Percentiles rank a stretch among this genome's conserved stretches.
Evolutionary conservation across 208 protist species (phyloP).

Genomic region (Lotmaria passim): DNA sequence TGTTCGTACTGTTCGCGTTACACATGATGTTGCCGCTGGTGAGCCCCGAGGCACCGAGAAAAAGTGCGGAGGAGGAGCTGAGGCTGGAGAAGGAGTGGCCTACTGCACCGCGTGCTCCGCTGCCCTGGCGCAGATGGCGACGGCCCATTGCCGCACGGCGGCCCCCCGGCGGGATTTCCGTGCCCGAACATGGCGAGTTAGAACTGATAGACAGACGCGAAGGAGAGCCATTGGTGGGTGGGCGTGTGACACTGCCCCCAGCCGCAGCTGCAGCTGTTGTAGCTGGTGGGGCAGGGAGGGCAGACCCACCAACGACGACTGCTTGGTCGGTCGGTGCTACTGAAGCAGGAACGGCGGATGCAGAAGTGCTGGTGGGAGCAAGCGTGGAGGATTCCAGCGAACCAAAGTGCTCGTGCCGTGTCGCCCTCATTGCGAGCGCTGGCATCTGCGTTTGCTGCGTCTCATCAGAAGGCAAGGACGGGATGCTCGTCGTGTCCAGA

Average conservation of each 20-base stretch:
- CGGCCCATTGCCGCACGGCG: not conserved
- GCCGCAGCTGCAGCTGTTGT: too few relatives aligned
- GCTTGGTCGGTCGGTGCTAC: not conserved
- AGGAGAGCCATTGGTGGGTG: too few relatives aligned
- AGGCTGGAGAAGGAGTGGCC: slow-evolving; percentile 9
- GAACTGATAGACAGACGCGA: slow-evolving; percentile 1
- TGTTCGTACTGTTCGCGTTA: too few relatives aligned
- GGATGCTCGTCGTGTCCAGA: not conserved
- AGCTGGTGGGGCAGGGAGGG: too few relatives aligned
- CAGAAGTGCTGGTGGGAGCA: not conserved
- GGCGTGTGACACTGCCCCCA: too few relatives aligned
- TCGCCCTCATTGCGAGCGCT: too few relatives aligned
- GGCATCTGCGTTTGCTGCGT: too few relatives aligned
- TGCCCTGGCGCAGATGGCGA: slow-evolving; percentile 3
- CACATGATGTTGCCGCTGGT: not conserved
- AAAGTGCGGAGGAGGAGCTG: not conserved
- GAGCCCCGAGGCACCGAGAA: not conserved
- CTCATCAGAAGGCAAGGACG: too few relatives aligned
- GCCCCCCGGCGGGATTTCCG: not conserved
- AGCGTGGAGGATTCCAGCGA: slow-evolving; percentile 1
- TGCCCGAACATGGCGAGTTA: not conserved
- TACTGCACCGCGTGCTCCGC: not conserved
- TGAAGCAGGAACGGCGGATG: not conserved
- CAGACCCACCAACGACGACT: not conserved
- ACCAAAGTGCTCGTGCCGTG: not conserved